These are phyloP conservation scores for Penicillium polonicum DNA, from an alignment of 2,329 filamentous ascomycete genomes.

Conservation along the genomic window DNA sequence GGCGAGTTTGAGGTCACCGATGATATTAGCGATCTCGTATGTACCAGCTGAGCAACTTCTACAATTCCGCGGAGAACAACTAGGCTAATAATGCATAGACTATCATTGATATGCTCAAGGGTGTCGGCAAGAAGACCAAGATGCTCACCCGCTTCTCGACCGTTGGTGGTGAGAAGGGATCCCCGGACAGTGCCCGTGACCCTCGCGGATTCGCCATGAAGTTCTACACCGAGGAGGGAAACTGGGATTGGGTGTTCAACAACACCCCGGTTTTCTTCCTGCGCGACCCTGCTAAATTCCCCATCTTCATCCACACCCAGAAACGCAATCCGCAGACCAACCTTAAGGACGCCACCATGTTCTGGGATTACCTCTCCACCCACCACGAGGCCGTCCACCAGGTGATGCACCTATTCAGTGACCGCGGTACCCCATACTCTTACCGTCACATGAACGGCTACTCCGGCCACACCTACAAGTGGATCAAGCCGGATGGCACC, in stretches of 20 bases:
- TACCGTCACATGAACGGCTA: slow-evolving; percentile 68
- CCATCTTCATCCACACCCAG: slow-evolving; percentile 71
- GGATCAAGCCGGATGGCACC: slow-evolving; percentile 62
- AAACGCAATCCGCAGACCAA: slow-evolving; percentile 72
- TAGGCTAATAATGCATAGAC: slow-evolving; percentile 26
- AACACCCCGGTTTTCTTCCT: slow-evolving; percentile 76
- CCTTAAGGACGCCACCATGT: slow-evolving; percentile 66
- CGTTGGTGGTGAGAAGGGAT: slow-evolving; percentile 71
- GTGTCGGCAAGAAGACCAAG: slow-evolving; percentile 68
- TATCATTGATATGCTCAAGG: slow-evolving; percentile 51
- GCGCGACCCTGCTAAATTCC: slow-evolving; percentile 71
- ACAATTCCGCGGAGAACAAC: background rate
- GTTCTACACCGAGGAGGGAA: slow-evolving; percentile 71
- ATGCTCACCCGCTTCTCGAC: slow-evolving; percentile 70
- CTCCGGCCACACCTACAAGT: slow-evolving; percentile 66
- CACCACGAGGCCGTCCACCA: slow-evolving; percentile 64
- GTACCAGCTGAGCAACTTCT: slow-evolving; percentile 9
- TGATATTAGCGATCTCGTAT: slow-evolving; percentile 50
- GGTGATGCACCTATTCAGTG: slow-evolving; percentile 65
- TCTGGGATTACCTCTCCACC: slow-evolving; percentile 64
- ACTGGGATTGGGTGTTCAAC: slow-evolving; percentile 70
- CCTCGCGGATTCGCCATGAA: slow-evolving; percentile 72
- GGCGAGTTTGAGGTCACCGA: slow-evolving; percentile 48
- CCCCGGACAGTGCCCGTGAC: slow-evolving; percentile 69
- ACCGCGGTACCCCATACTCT: slow-evolving; percentile 64